Percentiles rank a stretch among this genome's conserved stretches.
Evolutionary conservation across 306 rosid species (phyloP).

Genomic region (Castanea mollissima): DNA sequence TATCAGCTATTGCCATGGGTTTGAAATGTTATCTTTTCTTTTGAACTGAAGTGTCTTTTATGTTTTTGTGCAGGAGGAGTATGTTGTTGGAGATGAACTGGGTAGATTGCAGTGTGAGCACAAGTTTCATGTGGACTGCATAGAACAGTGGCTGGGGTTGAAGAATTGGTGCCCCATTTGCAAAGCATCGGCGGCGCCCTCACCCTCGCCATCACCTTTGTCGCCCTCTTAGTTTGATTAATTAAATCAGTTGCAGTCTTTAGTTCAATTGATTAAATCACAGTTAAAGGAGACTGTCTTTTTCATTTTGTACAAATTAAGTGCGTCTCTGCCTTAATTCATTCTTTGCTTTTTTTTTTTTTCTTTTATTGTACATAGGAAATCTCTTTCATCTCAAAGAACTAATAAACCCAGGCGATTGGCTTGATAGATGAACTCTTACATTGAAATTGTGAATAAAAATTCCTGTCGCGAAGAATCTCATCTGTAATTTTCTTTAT

Average conservation of each 20-base stretch:
- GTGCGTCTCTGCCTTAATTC: constrained; percentile 14
- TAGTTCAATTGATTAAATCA: constrained; percentile 26
- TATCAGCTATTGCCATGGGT: neutral
- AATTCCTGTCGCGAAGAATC: constrained; percentile 6
- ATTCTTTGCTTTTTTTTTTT: neutral
- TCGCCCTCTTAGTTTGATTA: constrained; percentile 34
- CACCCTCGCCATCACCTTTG: constrained; percentile 27
- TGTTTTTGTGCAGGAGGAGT: constrained; percentile 68
- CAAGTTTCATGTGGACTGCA: constrained; percentile 59
- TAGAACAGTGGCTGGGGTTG: constrained; percentile 80
- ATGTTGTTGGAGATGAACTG: constrained; percentile 63
- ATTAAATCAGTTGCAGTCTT: constrained; percentile 12
- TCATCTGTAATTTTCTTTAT: no score
- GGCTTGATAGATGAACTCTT: constrained; percentile 34
- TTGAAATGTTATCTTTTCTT: neutral
- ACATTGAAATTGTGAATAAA: constrained; percentile 38
- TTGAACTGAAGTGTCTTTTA: constrained; percentile 4
- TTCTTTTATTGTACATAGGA: constrained; percentile 52
- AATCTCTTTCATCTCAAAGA: constrained; percentile 37
- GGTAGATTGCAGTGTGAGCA: constrained; percentile 79
- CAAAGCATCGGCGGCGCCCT: constrained; percentile 58
- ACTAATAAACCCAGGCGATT: constrained; percentile 57
- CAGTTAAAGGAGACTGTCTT: constrained; percentile 25
- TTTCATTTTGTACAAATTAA: constrained; percentile 42
- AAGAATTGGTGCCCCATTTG: constrained; percentile 99